phyloP scores from a whole-genome alignment of 2,329 filamentous ascomycete genomes.

The Trichoderma koningiopsis region DNA sequence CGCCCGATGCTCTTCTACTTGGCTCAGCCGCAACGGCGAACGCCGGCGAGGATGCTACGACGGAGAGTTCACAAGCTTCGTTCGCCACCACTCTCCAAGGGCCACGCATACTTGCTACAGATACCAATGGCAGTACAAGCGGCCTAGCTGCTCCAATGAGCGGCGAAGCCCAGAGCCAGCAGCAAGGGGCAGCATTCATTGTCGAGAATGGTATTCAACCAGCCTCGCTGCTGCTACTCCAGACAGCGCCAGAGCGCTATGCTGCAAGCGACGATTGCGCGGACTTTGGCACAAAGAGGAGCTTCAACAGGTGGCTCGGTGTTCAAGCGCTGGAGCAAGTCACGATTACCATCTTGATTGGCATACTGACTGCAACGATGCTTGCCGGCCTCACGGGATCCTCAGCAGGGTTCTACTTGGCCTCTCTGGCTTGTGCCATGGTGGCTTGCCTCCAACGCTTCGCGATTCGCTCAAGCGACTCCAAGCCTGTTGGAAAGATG shows the following conservation, averaged over 20 bases:
- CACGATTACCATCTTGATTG: background rate
- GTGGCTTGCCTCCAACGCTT: background rate
- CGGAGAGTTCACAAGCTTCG: background rate
- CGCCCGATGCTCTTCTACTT: background rate
- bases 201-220: background rate
- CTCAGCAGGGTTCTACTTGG: background rate
- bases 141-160: background rate
- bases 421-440: background rate
- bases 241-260: background rate
- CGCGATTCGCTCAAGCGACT: no score
- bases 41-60: constrained; percentile 1
- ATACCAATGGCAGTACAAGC: background rate
- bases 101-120: background rate
- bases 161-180: background rate
- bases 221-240: background rate
- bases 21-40: background rate
- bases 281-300: background rate
- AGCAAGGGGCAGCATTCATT: background rate
- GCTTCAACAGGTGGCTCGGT: background rate
- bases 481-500: background rate
- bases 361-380: background rate
- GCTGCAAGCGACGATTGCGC: background rate
- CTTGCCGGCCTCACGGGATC: background rate
- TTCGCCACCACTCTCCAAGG: background rate
- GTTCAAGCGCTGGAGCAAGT: background rate